Evolutionary conservation across 2,329 filamentous ascomycete genomes (phyloP), one percentile per base, ranked within the genome.

Genomic region (Phaeosphaeriaceae sp.): DNA sequence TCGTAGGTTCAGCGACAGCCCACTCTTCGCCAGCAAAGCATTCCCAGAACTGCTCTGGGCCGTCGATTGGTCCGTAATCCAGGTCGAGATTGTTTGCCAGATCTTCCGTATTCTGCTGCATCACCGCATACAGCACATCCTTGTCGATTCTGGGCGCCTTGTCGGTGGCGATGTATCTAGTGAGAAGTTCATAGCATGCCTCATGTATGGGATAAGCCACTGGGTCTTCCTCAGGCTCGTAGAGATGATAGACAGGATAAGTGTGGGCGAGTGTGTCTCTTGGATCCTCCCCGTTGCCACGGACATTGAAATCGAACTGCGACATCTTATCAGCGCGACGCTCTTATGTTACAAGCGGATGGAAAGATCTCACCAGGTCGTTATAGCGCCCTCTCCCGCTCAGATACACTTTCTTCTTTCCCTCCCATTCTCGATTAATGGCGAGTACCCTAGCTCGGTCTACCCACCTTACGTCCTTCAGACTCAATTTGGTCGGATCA

Each of bases 11-110:
- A 15, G 27, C 41, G 2, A 66, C 58, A n/a, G 48, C n/a, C 27
- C 62, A 62, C 62, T 72, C 69, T 47, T 69, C 59, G 2, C 69
- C 69, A 4, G 56, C 27, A 2, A n/a, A 15, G 21, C 54, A 66
- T 0, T 27, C 1, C 65, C 65, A 70, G 27, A 42, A 57, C 48
- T 69, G 59, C 2, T 60, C 56, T 2, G 17, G 17, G 0, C 31
- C 46, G 11, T 54, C 20, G 2, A 54, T 49, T 1, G 47, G 36
- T 4, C 62, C 62, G 25, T 69, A 72, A 20, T 69, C 58, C 5
- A 69, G 44, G 5, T 44, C 11, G 5, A 69, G 50, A 24, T 7
- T 31, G 2, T 33, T 51, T 1, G 33, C 36, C 10, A 51, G 40
- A 7, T 58, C 53, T 11, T 58, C 51, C 7, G 57, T 24, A 1